Percentiles rank a stretch among this genome's conserved stretches.
Conservation (phyloP, 495 filamentous ascomycete genomes). For the Clavariopsis aquatica region DNA sequence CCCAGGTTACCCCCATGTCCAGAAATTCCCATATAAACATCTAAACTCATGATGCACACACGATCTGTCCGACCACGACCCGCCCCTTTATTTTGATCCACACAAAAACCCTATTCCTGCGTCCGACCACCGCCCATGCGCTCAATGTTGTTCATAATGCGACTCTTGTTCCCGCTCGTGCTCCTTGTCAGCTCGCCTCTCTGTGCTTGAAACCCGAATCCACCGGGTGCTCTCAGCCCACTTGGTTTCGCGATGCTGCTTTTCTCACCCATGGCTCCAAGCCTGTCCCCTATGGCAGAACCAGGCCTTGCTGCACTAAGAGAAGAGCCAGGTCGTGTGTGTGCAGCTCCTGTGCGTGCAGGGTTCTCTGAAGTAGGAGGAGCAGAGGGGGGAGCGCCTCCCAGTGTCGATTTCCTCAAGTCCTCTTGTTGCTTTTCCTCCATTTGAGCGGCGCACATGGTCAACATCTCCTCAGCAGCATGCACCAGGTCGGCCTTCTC, state of each 20-base stretch:
- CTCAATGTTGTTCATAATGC: conserved; percentile 38
- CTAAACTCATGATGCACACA: background rate
- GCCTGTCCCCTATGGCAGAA: conserved; percentile 20
- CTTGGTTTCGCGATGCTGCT: conserved; percentile 27
- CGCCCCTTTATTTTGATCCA: background rate
- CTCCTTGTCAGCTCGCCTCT: conserved; percentile 14
- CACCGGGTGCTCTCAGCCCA: conserved; percentile 31
- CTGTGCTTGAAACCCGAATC: conserved; percentile 21
- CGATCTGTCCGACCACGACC: background rate
- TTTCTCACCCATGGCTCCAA: conserved; percentile 12
- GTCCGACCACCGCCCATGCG: conserved; percentile 30
- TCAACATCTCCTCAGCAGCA: conserved; percentile 85
- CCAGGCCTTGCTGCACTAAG: conserved; percentile 18
- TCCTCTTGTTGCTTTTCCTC: conserved; percentile 33
- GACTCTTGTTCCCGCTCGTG: conserved; percentile 32
- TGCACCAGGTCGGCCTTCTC: conserved; percentile 95
- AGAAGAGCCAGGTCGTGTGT: conserved; percentile 18
- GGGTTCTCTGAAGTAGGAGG: conserved; percentile 2
- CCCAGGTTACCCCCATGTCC: background rate
- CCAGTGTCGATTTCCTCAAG: conserved; percentile 10
- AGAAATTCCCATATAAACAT: background rate
- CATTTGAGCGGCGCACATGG: conserved; percentile 43
- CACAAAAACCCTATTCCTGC: background rate
- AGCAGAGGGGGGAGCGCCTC: conserved; percentile 11
- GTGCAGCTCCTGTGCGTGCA: background rate